These are phyloP conservation scores for Pholiota microspora DNA, from an alignment of 768 basidiomycete species.

Conservation along the genomic window DNA sequence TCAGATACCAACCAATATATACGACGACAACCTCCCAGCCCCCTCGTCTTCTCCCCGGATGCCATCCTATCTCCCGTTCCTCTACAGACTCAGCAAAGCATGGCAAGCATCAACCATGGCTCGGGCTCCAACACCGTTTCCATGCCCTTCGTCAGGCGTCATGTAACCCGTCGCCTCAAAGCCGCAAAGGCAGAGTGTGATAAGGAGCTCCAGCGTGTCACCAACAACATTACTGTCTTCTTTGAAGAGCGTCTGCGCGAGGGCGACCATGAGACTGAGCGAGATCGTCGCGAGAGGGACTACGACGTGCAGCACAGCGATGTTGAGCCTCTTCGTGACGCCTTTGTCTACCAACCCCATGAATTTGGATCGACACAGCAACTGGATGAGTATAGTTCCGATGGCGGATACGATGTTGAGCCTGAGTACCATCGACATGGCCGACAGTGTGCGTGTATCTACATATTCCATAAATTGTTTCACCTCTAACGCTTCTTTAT, in stretches of 20 bases:
- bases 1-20: constrained; percentile 44
- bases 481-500: constrained; percentile 47
- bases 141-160: constrained; percentile 90
- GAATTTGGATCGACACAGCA: constrained; percentile 52
- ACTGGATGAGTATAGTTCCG: constrained; percentile 72
- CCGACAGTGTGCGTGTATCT: constrained; percentile 72
- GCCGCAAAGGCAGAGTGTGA: constrained; percentile 96
- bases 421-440: constrained; percentile 61
- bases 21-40: constrained; percentile 70
- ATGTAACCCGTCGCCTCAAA: constrained; percentile 90
- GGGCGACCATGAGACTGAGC: constrained; percentile 68
- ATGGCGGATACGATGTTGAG: constrained; percentile 84
- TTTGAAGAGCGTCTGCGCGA: constrained; percentile 90
- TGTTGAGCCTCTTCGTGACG: constrained; percentile 55
- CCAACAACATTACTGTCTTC: constrained; percentile 90
- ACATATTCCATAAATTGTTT: constrained; percentile 29
- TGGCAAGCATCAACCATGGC: constrained; percentile 34
- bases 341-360: constrained; percentile 55
- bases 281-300: constrained; percentile 55
- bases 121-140: constrained; percentile 74
- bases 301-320: constrained; percentile 59
- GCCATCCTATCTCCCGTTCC: constrained; percentile 53
- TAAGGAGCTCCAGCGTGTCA: constrained; percentile 92
- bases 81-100: constrained; percentile 40
- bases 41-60: constrained; percentile 76